Evolutionary conservation across 768 basidiomycete genomes (phyloP), one percentile per base, ranked within the genome.

Genomic region (Russula virescens): DNA sequence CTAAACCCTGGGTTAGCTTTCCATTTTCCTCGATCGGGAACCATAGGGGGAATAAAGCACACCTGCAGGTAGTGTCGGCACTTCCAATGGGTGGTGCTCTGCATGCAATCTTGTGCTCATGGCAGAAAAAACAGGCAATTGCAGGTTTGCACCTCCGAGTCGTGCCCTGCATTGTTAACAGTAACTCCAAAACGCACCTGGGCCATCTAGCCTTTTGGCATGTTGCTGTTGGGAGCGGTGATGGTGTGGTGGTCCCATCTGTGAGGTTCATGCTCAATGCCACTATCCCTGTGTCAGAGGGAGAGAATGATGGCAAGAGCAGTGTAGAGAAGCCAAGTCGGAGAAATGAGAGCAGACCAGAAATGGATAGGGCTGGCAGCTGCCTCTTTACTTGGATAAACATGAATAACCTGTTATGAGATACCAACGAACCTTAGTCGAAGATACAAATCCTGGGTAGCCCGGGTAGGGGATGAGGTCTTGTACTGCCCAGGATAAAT

Each of bases 31-130:
- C 43, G 31, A 53, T 60, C 23, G 43, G 26, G 26, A n/a, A 48
- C 55, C 18, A 49, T 28, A 54, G 8, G 43, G 55, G 61, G 23
- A 21, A 3, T 31, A 28, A 16, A 35, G 63, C 67, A 25, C 43
- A 68, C 67, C 66, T 68, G 67, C 67, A 68, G 6, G 65, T 55
- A 19, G 64, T 52, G 47, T 68, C 61, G 7, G 65, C 57, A 50
- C 61, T 63, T 48, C 65, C 67, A 6, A 52, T 50, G 1, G 60
- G 59, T 14, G 67, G 67, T 55, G 65, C 61, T 19, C 65, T 74
- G 62, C 77, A 78, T 1, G 76, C 76, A 47, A 78, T 78, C 71
- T 78, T 78, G 28, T 77, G 73, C 60, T 77, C 76, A 21, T 76
- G 68, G 61, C 77, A 78, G 60, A 78, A 78, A 16, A 74, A 68